These are phyloP conservation scores for Trichophyton equinum DNA, from an alignment of 2,329 filamentous ascomycete genomes.

Conservation along the genomic window DNA sequence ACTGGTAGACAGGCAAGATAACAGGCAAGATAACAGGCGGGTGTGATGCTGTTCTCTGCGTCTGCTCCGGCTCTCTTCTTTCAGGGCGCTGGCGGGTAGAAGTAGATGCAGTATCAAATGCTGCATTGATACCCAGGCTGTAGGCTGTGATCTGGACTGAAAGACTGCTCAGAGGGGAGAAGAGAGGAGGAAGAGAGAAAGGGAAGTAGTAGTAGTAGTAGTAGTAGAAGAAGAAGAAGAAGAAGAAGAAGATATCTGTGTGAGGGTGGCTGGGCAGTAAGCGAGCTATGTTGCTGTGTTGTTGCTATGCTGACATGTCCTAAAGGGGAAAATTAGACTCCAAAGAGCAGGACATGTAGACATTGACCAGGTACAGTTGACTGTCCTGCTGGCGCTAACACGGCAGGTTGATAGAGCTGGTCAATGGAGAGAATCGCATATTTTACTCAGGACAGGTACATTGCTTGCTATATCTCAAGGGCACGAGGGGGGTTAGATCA, in stretches of 20 bases:
- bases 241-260: background rate
- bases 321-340: background rate
- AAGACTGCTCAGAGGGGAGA: background rate
- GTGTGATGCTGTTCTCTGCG: background rate
- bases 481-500: slow-evolving; percentile 14
- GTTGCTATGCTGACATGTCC: background rate
- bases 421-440: background rate
- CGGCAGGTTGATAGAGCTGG: background rate
- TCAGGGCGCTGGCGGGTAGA: background rate
- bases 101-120: background rate
- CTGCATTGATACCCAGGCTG: background rate
- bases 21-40: background rate
- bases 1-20: background rate
- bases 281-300: background rate
- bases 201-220: too few relatives aligned
- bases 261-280: background rate
- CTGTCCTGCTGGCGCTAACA: background rate
- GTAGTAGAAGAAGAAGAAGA: background rate
- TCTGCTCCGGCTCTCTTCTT: background rate
- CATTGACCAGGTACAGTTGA: background rate
- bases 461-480: too few relatives aligned
- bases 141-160: background rate
- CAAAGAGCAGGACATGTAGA: background rate
- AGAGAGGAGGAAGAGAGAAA: background rate
- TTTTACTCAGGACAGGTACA: background rate